Base-by-base conservation (phyloP, 805 yeast species). In the Yarrowia keelungensis region DNA sequence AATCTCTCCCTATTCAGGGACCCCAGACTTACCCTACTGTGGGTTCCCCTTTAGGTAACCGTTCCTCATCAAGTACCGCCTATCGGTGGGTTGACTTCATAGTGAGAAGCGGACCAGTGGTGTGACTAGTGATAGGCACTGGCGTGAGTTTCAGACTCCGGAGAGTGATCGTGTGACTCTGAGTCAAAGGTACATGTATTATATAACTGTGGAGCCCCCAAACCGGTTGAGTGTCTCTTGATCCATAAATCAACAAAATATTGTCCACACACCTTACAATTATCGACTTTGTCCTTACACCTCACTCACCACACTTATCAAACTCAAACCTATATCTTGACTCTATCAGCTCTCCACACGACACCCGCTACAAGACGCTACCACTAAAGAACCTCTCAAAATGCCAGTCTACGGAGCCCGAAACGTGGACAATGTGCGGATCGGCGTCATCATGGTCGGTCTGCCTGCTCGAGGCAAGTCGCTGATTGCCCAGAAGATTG, bases 401-500 rank as follows among this genome's bases (percentile, higher is more conserved):
- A 62, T 62, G 67, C 56, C 67, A 39, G 47, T 62, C 16, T 47
- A 62, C 67, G 56, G 56, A 47, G 67, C 67, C 5, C 46, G 56
- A 62, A 62, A 62, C 56, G 67, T 62, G 56, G 56, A 62, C 67
- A 62, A 62, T 47, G 67, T 62, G 43, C 43, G 56, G 38, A 62
- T 62, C 54, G 67, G 67, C 35, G 67, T 62, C 15, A 89, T 0
- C 56, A 75, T 76, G 83, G 83, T 81, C 58, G 83, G 83, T 7
- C 73, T 80, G 56, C 83, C 83, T 3, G 83, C 82, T 14, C 85
- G 98, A 69, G 99, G 99, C 3, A 95, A 95, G 78, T 90, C 97
- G 3, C 88, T 92, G 78, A 94, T 95, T 71, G 92, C 98, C 2
- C 97, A 92, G 76, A 95, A 94, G 77, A 81, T 95, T 67, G 97